Evolutionary conservation across 768 basidiomycete genomes (phyloP), one percentile per base, ranked within the genome.

Genomic region (Mycena galopus): DNA sequence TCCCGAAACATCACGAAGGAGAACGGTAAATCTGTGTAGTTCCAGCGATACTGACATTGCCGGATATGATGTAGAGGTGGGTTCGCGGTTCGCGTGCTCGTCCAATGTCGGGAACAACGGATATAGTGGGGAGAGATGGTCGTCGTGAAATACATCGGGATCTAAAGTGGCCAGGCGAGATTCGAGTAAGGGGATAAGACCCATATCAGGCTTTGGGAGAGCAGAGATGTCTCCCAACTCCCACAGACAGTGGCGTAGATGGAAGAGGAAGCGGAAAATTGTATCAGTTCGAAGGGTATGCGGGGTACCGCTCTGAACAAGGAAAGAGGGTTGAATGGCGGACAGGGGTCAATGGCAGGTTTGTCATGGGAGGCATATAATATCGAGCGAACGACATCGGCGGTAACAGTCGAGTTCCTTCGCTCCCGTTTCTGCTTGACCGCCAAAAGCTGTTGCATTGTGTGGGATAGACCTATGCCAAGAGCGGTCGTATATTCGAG

Each of bases 271-370:
- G 75, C 90, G 91, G 86, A 96, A 96, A 1, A 88, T 86, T 0
- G 88, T 81, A 72, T 94, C 91, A 29, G 88, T 88, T 29, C 96
- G 93, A 59, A 95, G 79, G 39, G 85, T 78, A 56, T 92, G 88
- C 10, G 94, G 92, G 11, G 86, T 80, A 6, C 95, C 95, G 55
- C 86, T 89, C 78, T 94, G 94, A 29, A 96, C 89, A 37, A 97
- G 86, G 78, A 90, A 95, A 3, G 95, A 96, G 8, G 94, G 93
- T 58, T 96, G 94, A 33, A 91, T 94, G 35, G 93, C 90, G 25
- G 95, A 96, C 17, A 95, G 84, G 10, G 93, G 78, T 96, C 94
- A 9, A 94, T 85, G 32, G 90, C 81, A 4, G 88, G 78, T 27
- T 85, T 81, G 33, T 87, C 81, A 32, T 83, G 81, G n/a, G 91